Conservation (phyloP, 2,329 filamentous ascomycete species). For the Cercospora citrullina region DNA sequence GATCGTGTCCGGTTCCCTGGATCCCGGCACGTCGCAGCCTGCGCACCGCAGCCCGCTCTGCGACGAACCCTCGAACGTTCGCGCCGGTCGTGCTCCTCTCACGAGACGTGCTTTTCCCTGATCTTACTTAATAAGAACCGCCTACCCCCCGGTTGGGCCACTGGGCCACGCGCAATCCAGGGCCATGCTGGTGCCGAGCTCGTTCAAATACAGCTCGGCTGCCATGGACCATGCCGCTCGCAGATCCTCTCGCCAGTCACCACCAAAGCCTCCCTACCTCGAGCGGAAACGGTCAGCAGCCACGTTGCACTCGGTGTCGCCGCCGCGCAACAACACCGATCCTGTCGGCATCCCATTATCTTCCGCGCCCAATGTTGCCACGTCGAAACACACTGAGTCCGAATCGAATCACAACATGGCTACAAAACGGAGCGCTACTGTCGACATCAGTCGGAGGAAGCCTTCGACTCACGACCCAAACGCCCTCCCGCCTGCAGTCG, state of each 20-base stretch:
- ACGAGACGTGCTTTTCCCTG: constrained; percentile 5
- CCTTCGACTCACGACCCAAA: constrained; percentile 42
- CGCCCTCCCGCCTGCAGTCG: constrained; percentile 56
- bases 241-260: constrained; percentile 17
- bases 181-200: constrained; percentile 49
- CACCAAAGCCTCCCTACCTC: constrained; percentile 1
- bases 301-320: constrained; percentile 16
- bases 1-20: constrained; percentile 4
- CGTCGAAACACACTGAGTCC: constrained; percentile 31
- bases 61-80: constrained; percentile 10
- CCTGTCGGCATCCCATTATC: constrained; percentile 47
- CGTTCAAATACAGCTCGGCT: constrained; percentile 46
- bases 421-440: constrained; percentile 21
- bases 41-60: background rate
- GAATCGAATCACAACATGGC: constrained; percentile 34
- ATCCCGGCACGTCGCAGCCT: constrained; percentile 8
- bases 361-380: constrained; percentile 35
- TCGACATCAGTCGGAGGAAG: constrained; percentile 29
- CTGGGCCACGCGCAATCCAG: constrained; percentile 2
- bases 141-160: constrained; percentile 10
- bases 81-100: constrained; percentile 6
- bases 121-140: constrained; percentile 19
- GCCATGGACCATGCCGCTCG: constrained; percentile 26
- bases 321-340: constrained; percentile 40
- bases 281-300: constrained; percentile 22